Conservation (phyloP, 2,329 filamentous ascomycete species). For the Pyricularia pennisetigena region DNA sequence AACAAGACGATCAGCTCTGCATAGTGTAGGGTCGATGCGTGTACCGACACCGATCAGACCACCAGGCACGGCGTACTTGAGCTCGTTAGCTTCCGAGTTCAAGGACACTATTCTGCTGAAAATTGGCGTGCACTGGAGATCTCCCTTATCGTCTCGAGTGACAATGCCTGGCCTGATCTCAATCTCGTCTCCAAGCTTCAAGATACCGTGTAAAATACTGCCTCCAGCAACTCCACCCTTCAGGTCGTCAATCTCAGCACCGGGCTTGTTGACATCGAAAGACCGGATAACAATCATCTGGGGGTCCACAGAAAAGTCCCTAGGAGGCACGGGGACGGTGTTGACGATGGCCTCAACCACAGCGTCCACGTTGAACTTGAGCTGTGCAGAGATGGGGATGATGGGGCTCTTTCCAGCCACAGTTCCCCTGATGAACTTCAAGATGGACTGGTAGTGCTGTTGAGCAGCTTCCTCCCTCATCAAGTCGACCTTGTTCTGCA, state of each 20-base stretch:
- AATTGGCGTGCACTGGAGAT: constrained; percentile 94
- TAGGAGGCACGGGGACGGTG: constrained; percentile 82
- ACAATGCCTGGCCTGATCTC: constrained; percentile 99
- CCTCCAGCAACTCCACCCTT: constrained; percentile 99
- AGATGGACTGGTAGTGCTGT: constrained; percentile 91
- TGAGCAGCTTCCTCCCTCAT: constrained; percentile 94
- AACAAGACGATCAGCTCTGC: constrained; percentile 96
- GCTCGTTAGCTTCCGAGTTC: constrained; percentile 95
- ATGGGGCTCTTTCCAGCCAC: constrained; percentile 91
- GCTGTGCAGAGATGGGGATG: constrained; percentile 92
- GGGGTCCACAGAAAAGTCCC: constrained; percentile 85
- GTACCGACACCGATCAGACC: constrained; percentile 98
- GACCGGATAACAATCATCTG: constrained; percentile 99
- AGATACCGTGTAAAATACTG: constrained; percentile 88
- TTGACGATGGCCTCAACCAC: constrained; percentile 94
- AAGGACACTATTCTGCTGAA: constrained; percentile 91
- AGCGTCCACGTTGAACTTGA: constrained; percentile 99
- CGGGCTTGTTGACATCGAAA: constrained; percentile 99
- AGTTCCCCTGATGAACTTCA: constrained; percentile 97
- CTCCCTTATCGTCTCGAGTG: constrained; percentile 84
- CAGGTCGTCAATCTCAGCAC: constrained; percentile 95
- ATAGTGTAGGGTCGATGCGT: constrained; percentile 92
- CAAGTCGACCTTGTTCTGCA: constrained; percentile 98
- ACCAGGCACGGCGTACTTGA: constrained; percentile 96
- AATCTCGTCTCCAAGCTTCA: constrained; percentile 96